phyloP scores from a whole-genome alignment of 495 filamentous ascomycete species.

The Aspergillus campestris region DNA sequence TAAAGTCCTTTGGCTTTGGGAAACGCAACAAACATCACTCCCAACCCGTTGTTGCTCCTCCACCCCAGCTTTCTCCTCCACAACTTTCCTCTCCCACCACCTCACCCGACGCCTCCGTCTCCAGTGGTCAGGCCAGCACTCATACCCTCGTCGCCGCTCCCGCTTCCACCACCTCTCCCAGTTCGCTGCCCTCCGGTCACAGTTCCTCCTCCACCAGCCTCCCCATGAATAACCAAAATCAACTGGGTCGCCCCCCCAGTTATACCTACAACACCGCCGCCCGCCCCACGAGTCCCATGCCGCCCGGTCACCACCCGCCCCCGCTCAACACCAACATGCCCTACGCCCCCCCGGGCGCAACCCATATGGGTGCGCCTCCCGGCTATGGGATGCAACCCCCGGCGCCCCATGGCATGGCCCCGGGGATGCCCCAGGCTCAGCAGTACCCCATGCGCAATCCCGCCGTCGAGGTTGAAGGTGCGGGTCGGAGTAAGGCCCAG shows the following conservation, averaged over 20 bases:
- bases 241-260: constrained; percentile 58
- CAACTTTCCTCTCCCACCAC: constrained; percentile 9
- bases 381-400: constrained; percentile 41
- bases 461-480: constrained; percentile 75
- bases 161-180: constrained; percentile 27
- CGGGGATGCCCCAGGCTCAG: constrained; percentile 29
- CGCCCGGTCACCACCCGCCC: constrained; percentile 56
- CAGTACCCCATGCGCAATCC: constrained; percentile 43
- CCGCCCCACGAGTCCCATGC: constrained; percentile 50
- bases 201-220: constrained; percentile 45
- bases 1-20: constrained; percentile 39
- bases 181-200: constrained; percentile 30
- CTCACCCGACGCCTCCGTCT: constrained; percentile 4
- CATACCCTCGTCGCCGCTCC: constrained; percentile 23
- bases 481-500: constrained; percentile 62
- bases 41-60: constrained; percentile 6
- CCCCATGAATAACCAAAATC: constrained; percentile 41
- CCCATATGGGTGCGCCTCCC: constrained; percentile 43
- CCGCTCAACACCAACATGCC: constrained; percentile 57
- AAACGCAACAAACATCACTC: constrained; percentile 35
- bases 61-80: constrained; percentile 5
- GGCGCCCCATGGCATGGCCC: constrained; percentile 37
- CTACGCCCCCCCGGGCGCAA: constrained; percentile 47
- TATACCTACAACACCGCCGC: constrained; percentile 59
- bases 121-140: constrained; percentile 8